Evolutionary conservation across 2,329 filamentous ascomycete species (phyloP).

Genomic region (Lasiodiplodia hormozganensis): DNA sequence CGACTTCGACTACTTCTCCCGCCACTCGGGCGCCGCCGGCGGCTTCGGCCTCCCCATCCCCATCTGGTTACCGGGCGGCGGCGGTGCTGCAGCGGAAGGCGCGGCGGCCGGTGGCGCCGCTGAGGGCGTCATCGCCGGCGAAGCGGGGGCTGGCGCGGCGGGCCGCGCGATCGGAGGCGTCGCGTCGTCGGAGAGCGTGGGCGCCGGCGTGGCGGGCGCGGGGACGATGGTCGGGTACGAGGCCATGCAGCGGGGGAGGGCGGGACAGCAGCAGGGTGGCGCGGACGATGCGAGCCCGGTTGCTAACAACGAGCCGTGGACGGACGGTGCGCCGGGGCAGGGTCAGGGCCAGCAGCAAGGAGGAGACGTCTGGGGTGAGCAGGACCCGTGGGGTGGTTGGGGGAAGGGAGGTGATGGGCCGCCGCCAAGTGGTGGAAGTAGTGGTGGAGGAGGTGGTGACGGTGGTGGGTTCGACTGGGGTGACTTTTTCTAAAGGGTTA

Average conservation of each 20-base stretch:
- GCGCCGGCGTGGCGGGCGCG: conserved; percentile 51
- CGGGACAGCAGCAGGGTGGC: conserved; percentile 35
- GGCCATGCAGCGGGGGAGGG: conserved; percentile 63
- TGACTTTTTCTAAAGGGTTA: not conserved
- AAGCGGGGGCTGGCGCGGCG: conserved; percentile 44
- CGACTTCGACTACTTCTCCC: conserved; percentile 73
- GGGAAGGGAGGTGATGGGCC: not conserved
- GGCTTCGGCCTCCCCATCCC: conserved; percentile 51
- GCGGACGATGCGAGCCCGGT: conserved; percentile 42
- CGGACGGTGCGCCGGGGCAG: conserved; percentile 30
- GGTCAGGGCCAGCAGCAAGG: conserved; percentile 31
- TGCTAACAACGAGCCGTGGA: conserved; percentile 37
- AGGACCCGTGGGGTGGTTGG: conserved; percentile 38
- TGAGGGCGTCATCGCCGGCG: conserved; percentile 48
- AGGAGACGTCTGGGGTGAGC: conserved; percentile 37
- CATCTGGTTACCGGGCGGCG: conserved; percentile 61
- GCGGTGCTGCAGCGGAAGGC: conserved; percentile 39
- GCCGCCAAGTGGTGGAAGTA: conserved; percentile 2
- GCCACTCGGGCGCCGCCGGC: conserved; percentile 59
- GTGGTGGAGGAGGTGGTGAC: conserved; percentile 8
- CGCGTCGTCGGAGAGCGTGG: conserved; percentile 50
- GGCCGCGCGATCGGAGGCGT: conserved; percentile 58
- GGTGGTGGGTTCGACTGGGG: not conserved
- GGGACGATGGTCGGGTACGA: conserved; percentile 69
- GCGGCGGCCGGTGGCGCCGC: conserved; percentile 50